phyloP scores from a whole-genome alignment of 148 eudicot species.

The Amaranthus hypochondriacus region DNA sequence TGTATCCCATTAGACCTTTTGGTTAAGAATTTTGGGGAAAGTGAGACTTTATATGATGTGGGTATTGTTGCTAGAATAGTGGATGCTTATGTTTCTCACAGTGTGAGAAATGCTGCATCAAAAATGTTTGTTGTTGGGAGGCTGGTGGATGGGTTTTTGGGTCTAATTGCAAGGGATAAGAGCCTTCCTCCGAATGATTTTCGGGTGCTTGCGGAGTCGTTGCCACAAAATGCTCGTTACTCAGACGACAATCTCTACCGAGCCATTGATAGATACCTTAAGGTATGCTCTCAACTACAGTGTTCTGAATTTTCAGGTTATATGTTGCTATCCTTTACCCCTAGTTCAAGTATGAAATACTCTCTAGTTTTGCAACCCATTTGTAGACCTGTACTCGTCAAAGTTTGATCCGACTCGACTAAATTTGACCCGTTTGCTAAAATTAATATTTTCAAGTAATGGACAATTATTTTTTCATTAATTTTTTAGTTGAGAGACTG shows the following conservation, averaged over 20 bases:
- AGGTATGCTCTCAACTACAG: constrained; percentile 31
- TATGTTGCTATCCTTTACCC: too few species aligned
- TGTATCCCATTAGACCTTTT: constrained; percentile 39
- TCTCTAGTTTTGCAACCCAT: too few species aligned
- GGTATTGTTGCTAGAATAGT: constrained; percentile 33
- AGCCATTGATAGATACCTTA: constrained; percentile 49
- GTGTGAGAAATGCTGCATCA: constrained; percentile 12
- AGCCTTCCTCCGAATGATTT: constrained; percentile 33
- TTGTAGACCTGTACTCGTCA: too few species aligned
- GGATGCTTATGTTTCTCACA: constrained; percentile 32
- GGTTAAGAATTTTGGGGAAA: constrained; percentile 33
- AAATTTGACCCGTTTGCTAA: too few species aligned
- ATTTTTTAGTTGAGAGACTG: too few species aligned
- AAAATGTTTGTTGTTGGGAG: constrained; percentile 37
- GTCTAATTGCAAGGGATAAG: constrained; percentile 35
- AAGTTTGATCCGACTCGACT: too few species aligned
- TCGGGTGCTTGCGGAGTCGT: constrained; percentile 30
- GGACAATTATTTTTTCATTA: too few species aligned
- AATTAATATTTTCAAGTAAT: too few species aligned
- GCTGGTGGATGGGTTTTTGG: constrained; percentile 41
- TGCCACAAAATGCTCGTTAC: constrained; percentile 39
- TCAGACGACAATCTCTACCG: constrained; percentile 43
- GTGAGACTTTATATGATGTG: constrained; percentile 36
- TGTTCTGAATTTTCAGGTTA: too few species aligned
- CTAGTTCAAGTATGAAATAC: too few species aligned